Evolutionary conservation across 2,329 filamentous ascomycete genomes (phyloP), one percentile per base, ranked within the genome.

Genomic region (Samsoniella hepiali): DNA sequence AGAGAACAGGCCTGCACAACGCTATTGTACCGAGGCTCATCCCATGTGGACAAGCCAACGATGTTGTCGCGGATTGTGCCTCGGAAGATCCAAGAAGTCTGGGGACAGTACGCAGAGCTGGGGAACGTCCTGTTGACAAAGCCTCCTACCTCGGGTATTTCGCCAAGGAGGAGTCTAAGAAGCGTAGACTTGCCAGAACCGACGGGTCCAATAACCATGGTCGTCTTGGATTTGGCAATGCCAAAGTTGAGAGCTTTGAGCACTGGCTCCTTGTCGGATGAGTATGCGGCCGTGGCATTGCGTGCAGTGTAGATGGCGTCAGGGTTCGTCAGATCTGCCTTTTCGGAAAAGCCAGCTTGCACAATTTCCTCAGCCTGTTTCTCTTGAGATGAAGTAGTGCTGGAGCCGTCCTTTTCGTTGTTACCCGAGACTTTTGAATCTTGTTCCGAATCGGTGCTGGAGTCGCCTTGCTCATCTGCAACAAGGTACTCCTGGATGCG

Each of bases 41-140:
- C 66, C 31, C 59, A 64, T 1, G 61, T 10, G 2, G 67, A 65
- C 56, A 67, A 64, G 11, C 65, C 70, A 1, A 70, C 8, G 1
- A 71, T 72, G 38, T 71, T 72, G n/a, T 67, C 64, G 8, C 65
- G 66, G 8, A 72, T 63, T 2, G 70, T 69, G 10, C 66, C 68
- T 51, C 68, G 68, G 1, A 64, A 65, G 1, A 71, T 66, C 69
- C 69, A 72, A 1, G 69, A 67, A 2, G 67, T 66, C 51, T 72
- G 70, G 0, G 68, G 64, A 47, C 69, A 70, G 38, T 69, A 71
- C 13, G 69, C 68, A 0, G 66, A 65, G 22, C 58, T 65, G 9
- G 61, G 47, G 22, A 65, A 67, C 2, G 57, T 47, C 2, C 63
- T 64, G 1, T 60, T 10, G 2, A 69, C 32, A 7, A 59, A 49